Base-by-base conservation (phyloP, 179 eudicot genomes). In the Patellifolia procumbens region DNA sequence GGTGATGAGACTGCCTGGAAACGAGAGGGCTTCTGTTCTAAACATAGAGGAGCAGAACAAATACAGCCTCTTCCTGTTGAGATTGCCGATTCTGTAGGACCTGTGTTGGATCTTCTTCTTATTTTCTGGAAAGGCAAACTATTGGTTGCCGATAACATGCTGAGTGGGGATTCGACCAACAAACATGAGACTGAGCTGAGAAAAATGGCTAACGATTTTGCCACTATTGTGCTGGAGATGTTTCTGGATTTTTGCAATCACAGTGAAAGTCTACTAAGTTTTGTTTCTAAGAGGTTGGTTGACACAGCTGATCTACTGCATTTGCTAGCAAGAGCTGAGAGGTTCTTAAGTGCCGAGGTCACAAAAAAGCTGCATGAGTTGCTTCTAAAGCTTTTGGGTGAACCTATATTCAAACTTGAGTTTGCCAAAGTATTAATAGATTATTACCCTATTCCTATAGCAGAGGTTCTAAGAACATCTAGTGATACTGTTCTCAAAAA, bases 1-100 rank as follows among this genome's bases (percentile, higher is more conserved):
- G 99, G 99, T 74, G 99, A 96, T 81, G 91, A 88, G 84, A 96
- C 96, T 76, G 99, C 99, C 78, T 96, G 99, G 99, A 93, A 89
- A 83, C 96, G 89, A 13, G 91, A 90, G 72, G 99, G 99, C 39
- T 96, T 96, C 82, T 96, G 99, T 84, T 90, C 98, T 10, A 91
- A 89, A 85, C 99, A 96, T 86, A 91, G 85, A 89, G 99, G 99
- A 48, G 87, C 98, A 43, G 97, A 91, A 83, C 89, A 90, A 81
- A 88, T 96, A 77, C 94, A 89, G 64, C 98, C 97, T 76, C 98
- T 96, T 24, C 83, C 90, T 0, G 88, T 85, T 73, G 87, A 90
- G 74, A 75, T 89, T 75, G 89, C 90, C 52, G 81, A 82, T 73
- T 84, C 91, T 62, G 81, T 93, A 61, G 91, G 92, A 42, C 99